Percentiles rank a stretch among this genome's conserved stretches.
Evolutionary conservation across 140 eudicot species (phyloP).

Genomic region (Oenanthe javanica): DNA sequence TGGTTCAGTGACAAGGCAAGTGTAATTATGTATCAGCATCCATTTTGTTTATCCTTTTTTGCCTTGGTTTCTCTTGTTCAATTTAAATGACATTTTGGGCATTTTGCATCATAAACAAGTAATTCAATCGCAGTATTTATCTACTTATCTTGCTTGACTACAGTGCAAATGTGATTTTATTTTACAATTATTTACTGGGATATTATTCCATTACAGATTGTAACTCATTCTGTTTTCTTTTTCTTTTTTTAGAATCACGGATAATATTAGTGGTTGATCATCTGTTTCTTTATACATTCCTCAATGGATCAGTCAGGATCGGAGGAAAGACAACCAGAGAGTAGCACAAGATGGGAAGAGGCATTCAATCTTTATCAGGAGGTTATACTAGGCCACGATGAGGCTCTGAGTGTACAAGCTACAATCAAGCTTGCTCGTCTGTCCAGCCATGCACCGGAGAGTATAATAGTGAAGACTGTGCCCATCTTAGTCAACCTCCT

Average conservation of each 20-base stretch:
- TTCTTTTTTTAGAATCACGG: background rate
- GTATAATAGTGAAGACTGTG: slow-evolving; percentile 28
- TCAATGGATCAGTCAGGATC: slow-evolving; percentile 1
- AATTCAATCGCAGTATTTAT: background rate
- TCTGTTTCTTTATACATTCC: background rate
- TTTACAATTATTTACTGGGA: background rate
- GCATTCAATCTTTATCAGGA: slow-evolving; percentile 28
- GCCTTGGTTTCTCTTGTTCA: background rate
- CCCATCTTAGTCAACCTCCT: slow-evolving; percentile 43
- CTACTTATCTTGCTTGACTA: background rate
- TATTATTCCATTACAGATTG: background rate
- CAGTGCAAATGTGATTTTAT: background rate
- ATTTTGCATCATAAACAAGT: background rate
- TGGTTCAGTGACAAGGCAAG: too few relatives aligned
- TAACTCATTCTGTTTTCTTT: background rate
- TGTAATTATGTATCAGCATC: background rate
- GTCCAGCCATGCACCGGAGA: slow-evolving; percentile 38
- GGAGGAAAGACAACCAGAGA: slow-evolving; percentile 16
- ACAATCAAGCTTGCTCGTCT: slow-evolving; percentile 34
- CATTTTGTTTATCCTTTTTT: background rate
- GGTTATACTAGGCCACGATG: slow-evolving; percentile 27
- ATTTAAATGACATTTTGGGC: background rate
- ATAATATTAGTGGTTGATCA: background rate
- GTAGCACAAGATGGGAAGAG: slow-evolving; percentile 34
- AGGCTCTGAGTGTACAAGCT: slow-evolving; percentile 23